phyloP scores from a whole-genome alignment of 2,329 filamentous ascomycete genomes.

The Ceratocystis huliohia region DNA sequence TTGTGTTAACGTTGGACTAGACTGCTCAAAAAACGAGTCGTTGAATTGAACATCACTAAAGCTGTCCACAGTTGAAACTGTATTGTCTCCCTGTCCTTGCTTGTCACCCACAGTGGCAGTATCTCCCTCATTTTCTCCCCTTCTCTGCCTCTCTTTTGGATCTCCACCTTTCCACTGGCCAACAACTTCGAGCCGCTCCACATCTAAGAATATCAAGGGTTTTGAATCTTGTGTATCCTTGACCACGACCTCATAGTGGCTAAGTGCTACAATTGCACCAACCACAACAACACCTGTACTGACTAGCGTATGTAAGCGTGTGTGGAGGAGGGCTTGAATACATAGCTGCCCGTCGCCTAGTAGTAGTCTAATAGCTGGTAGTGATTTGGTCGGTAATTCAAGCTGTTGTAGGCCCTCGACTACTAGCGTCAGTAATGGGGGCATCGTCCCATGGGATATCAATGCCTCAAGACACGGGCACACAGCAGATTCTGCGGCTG shows the following conservation, averaged over 20 bases:
- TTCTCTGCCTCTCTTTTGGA: neutral
- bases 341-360: slow-evolving; percentile 42
- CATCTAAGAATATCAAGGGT: slow-evolving; percentile 5
- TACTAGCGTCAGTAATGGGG: slow-evolving; percentile 71
- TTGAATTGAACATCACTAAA: slow-evolving; percentile 18
- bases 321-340: slow-evolving; percentile 39
- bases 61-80: neutral
- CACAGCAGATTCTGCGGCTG: slow-evolving; percentile 73
- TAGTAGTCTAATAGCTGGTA: slow-evolving; percentile 35
- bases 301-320: slow-evolving; percentile 37
- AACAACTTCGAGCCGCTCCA: slow-evolving; percentile 8
- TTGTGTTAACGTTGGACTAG: neutral
- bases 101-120: neutral
- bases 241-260: slow-evolving; percentile 28
- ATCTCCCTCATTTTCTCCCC: neutral
- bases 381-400: slow-evolving; percentile 26
- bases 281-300: slow-evolving; percentile 34
- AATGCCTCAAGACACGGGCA: slow-evolving; percentile 63
- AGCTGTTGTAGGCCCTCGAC: slow-evolving; percentile 31
- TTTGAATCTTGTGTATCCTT: neutral
- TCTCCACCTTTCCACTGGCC: slow-evolving; percentile 1
- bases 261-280: slow-evolving; percentile 39
- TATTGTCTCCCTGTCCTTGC: neutral
- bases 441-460: slow-evolving; percentile 65
- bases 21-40: slow-evolving; percentile 16